A percentile compares a stretch with the other conserved stretches of the same genome.
phyloP scores from a whole-genome alignment of 495 filamentous ascomycete genomes.

The Xylaria bambusicola region DNA sequence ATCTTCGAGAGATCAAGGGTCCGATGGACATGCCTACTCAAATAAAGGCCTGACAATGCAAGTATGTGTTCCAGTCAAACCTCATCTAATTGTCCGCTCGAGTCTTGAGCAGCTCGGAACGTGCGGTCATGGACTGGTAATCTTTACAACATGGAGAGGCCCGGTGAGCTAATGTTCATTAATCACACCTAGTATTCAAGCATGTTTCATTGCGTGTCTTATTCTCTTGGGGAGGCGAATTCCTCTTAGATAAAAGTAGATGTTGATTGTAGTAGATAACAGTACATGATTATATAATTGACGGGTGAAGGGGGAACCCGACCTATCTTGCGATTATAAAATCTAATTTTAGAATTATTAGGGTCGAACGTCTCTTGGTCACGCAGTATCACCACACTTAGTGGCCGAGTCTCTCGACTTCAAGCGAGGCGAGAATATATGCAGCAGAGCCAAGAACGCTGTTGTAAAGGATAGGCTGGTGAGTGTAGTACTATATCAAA shows the following conservation, averaged over 20 bases:
- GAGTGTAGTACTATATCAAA: slow-evolving; percentile 41
- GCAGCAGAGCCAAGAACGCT: slow-evolving; percentile 47
- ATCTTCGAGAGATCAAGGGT: too few species aligned
- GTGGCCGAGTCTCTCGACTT: slow-evolving; percentile 34
- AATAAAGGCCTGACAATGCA: too few species aligned
- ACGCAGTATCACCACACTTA: not conserved
- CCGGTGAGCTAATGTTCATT: too few species aligned
- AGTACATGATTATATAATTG: not conserved
- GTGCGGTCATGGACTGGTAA: not conserved
- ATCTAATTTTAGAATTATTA: not conserved
- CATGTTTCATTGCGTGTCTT: too few species aligned
- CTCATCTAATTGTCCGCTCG: too few species aligned
- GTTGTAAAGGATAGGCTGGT: slow-evolving; percentile 45
- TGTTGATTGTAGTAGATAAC: not conserved
- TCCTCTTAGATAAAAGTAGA: not conserved
- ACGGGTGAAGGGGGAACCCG: not conserved
- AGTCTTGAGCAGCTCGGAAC: not conserved
- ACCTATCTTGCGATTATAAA: not conserved
- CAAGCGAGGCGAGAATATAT: slow-evolving; percentile 45
- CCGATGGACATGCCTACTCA: too few species aligned
- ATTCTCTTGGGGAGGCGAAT: too few species aligned
- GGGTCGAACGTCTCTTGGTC: not conserved
- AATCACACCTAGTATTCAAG: not conserved
- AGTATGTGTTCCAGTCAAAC: too few species aligned
- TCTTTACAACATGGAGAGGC: too few species aligned